Percentiles rank a stretch among this genome's conserved stretches.
These are phyloP conservation scores for Albophoma yamanashiensis DNA, from an alignment of 2,329 filamentous ascomycete genomes.

Conservation along the genomic window DNA sequence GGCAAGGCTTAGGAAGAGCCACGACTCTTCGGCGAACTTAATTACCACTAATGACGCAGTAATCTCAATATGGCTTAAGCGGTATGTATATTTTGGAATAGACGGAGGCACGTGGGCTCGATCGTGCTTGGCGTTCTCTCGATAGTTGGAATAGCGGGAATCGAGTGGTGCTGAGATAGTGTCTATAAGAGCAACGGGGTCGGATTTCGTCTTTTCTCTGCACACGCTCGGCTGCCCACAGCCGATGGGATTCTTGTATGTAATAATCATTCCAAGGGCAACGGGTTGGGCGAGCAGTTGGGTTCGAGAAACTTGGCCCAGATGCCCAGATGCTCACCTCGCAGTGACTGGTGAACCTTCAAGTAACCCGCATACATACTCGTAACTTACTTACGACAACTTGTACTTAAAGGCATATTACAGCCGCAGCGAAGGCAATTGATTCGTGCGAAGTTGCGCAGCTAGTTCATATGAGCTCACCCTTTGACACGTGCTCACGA, in stretches of 20 bases:
- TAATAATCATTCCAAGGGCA: not conserved
- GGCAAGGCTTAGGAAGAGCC: slow-evolving; percentile 17
- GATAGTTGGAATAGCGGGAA: not conserved
- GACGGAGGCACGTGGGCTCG: slow-evolving; percentile 2
- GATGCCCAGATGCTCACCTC: not conserved
- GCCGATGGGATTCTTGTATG: not conserved
- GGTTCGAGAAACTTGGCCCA: not conserved
- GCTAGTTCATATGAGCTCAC: not conserved
- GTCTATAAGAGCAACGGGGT: not conserved
- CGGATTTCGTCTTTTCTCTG: not conserved
- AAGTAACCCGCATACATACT: not conserved
- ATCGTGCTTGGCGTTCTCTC: slow-evolving; percentile 7
- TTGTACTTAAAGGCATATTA: not conserved
- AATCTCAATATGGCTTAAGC: slow-evolving; percentile 8
- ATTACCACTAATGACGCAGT: slow-evolving; percentile 1
- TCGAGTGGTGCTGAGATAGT: not conserved
- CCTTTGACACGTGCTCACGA: too few species aligned
- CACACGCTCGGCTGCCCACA: not conserved
- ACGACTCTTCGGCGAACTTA: not conserved
- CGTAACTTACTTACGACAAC: not conserved
- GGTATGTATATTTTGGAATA: slow-evolving; percentile 14
- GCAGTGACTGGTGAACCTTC: not conserved
- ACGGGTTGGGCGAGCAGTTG: not conserved
- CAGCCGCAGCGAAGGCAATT: not conserved
- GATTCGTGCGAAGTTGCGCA: not conserved